Conservation (phyloP, 768 basidiomycete genomes). For the Chalciporus pseudorubinellus region DNA sequence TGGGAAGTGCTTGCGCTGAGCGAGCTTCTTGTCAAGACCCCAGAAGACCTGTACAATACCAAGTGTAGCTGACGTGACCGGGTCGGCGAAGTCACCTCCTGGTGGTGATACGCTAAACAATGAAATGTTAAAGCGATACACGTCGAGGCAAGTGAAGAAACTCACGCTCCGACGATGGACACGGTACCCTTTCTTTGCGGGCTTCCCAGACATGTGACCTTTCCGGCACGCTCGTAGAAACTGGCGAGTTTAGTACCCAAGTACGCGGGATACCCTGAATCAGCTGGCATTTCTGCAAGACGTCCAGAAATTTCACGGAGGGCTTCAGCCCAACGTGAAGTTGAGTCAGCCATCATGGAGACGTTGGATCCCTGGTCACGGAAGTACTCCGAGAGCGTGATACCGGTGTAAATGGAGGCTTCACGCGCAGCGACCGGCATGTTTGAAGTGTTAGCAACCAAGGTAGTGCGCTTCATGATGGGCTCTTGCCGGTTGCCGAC, state of each 20-base stretch:
- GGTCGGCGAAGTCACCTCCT: slow-evolving; percentile 99
- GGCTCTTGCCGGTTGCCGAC: slow-evolving; percentile 92
- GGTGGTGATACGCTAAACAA: slow-evolving; percentile 86
- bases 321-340: slow-evolving; percentile 98
- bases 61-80: slow-evolving; percentile 95
- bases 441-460: slow-evolving; percentile 99
- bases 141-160: slow-evolving; percentile 19
- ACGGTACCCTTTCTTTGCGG: slow-evolving; percentile 89
- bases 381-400: slow-evolving; percentile 99
- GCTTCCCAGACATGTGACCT: slow-evolving; percentile 88
- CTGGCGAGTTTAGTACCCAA: slow-evolving; percentile 92
- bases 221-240: slow-evolving; percentile 99
- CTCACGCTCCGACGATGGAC: slow-evolving; percentile 98
- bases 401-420: slow-evolving; percentile 99
- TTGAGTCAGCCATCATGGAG: slow-evolving; percentile 99
- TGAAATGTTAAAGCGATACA: slow-evolving; percentile 9
- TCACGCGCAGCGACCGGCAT: slow-evolving; percentile 99
- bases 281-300: slow-evolving; percentile 99
- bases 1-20: slow-evolving; percentile 98
- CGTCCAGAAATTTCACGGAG: slow-evolving; percentile 99
- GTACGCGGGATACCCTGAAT: slow-evolving; percentile 98
- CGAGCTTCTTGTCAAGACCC: slow-evolving; percentile 99
- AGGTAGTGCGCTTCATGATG: slow-evolving; percentile 99
- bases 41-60: slow-evolving; percentile 99
- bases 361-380: slow-evolving; percentile 98